phyloP scores from a whole-genome alignment of 2,329 filamentous ascomycete species.

The Trichophyton rubrum region DNA sequence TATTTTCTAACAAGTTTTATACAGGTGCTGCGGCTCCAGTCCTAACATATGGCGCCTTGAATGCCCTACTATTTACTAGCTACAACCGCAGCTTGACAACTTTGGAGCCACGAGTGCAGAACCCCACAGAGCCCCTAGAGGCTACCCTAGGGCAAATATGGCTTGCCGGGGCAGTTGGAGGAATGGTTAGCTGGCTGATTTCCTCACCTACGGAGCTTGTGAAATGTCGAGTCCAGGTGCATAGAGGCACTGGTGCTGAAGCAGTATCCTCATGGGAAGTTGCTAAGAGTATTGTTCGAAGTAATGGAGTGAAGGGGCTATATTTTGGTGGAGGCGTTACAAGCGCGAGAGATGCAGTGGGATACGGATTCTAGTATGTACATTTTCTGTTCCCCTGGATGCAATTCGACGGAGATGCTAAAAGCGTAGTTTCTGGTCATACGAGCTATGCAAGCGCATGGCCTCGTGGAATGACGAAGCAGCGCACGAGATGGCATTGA shows the following conservation, averaged over 20 bases:
- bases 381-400: conserved; percentile 3
- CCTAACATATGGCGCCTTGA: conserved; percentile 78
- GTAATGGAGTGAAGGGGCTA: conserved; percentile 53
- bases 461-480: conserved; percentile 38
- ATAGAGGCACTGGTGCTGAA: conserved; percentile 17
- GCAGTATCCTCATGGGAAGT: conserved; percentile 47
- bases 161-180: conserved; percentile 67
- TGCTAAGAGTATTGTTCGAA: conserved; percentile 46
- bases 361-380: conserved; percentile 82
- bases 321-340: conserved; percentile 76
- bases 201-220: conserved; percentile 82
- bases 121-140: conserved; percentile 33
- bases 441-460: conserved; percentile 58
- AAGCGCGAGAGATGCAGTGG: conserved; percentile 68
- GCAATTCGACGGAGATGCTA: background rate
- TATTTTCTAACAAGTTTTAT: background rate
- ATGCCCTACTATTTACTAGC: conserved; percentile 76
- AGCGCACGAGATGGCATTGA: conserved; percentile 42
- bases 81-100: conserved; percentile 72
- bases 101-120: conserved; percentile 37
- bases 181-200: conserved; percentile 72
- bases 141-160: conserved; percentile 55
- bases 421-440: conserved; percentile 62
- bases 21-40: conserved; percentile 71
- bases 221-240: conserved; percentile 78